Conservation (phyloP, 2,329 filamentous ascomycete species). For the Taxawa tesnikishii region DNA sequence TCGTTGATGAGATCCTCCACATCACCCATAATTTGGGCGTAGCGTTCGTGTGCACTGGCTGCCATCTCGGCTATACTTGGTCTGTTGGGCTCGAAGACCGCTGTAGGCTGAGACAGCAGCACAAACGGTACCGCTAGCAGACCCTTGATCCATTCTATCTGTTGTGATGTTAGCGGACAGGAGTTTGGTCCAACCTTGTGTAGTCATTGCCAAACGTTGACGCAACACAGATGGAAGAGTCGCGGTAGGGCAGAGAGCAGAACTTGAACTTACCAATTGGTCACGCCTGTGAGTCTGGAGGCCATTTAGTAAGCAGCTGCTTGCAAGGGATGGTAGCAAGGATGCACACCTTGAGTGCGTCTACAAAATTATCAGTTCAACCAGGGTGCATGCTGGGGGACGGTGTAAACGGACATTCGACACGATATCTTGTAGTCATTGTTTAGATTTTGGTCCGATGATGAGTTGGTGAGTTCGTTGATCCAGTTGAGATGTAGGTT, state of each 20-base stretch:
- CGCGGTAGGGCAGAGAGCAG: background rate
- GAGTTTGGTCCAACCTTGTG: too few species aligned
- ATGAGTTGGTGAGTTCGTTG: too few species aligned
- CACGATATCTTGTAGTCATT: slow-evolving; percentile 26
- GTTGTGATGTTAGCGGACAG: background rate
- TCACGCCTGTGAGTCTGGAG: slow-evolving; percentile 80
- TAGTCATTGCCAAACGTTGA: too few species aligned
- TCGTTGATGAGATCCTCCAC: slow-evolving; percentile 86
- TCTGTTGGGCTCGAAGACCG: slow-evolving; percentile 61
- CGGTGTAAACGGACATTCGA: slow-evolving; percentile 21
- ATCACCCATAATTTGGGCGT: slow-evolving; percentile 90
- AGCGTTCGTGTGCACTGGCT: slow-evolving; percentile 69
- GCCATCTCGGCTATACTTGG: slow-evolving; percentile 61
- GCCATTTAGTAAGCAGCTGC: slow-evolving; percentile 9
- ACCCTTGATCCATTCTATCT: slow-evolving; percentile 64
- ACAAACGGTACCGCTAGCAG: slow-evolving; percentile 92
- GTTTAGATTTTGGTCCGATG: too few species aligned
- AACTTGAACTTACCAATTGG: slow-evolving; percentile 60
- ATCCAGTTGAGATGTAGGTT: too few species aligned
- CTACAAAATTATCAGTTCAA: slow-evolving; percentile 23
- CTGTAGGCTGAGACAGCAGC: slow-evolving; percentile 86
- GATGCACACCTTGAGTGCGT: slow-evolving; percentile 48
- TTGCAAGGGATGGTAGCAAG: background rate
- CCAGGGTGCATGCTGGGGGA: slow-evolving; percentile 1
- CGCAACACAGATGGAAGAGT: background rate